phyloP scores from a whole-genome alignment of 2,329 filamentous ascomycete genomes.

The Aspergillus sp. region DNA sequence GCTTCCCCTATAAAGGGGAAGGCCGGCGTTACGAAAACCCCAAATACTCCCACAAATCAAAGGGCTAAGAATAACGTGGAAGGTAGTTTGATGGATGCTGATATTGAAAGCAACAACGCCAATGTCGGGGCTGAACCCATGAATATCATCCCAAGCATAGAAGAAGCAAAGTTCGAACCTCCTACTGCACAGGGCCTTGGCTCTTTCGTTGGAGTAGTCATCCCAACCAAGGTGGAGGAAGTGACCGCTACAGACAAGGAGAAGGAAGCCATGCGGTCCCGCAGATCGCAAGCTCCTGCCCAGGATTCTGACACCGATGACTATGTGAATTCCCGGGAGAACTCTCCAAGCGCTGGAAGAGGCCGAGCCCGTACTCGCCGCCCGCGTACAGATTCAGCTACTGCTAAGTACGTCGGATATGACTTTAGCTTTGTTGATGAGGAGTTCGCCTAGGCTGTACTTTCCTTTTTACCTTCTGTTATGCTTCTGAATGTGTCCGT shows the following conservation, averaged over 20 bases:
- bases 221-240: not conserved
- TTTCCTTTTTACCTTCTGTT: too few relatives aligned
- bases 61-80: too few relatives aligned
- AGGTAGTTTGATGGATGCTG: too few relatives aligned
- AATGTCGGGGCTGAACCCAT: too few relatives aligned
- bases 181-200: not conserved
- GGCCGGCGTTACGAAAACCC: not conserved
- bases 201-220: not conserved
- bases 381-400: not conserved
- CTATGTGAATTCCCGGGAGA: not conserved
- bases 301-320: not conserved
- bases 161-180: not conserved
- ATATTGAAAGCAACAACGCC: too few relatives aligned
- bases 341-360: not conserved
- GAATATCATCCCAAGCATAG: not conserved
- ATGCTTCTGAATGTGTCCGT: not conserved
- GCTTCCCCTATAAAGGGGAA: conserved; percentile 7
- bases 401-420: not conserved
- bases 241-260: not conserved
- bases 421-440: not conserved
- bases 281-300: not conserved
- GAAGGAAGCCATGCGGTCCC: not conserved
- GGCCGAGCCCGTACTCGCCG: not conserved
- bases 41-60: not conserved
- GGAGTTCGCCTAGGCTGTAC: not conserved